phyloP scores from a whole-genome alignment of 2,329 filamentous ascomycete genomes.

The Aaosphaeria pasadenensis region DNA sequence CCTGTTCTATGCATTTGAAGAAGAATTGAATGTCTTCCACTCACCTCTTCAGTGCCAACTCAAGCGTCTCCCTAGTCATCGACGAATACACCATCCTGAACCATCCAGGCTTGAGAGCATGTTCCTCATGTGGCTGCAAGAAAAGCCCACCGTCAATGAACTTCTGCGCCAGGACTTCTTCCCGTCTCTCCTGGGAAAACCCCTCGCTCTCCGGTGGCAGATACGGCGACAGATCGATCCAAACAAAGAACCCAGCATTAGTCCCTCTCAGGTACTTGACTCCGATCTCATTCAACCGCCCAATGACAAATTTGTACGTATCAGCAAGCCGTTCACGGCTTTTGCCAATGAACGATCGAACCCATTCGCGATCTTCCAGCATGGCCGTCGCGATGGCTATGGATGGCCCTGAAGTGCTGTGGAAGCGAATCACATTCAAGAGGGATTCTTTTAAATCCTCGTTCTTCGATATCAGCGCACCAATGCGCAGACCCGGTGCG shows the following conservation, averaged over 20 bases:
- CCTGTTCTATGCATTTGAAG: not conserved
- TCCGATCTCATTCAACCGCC: slow-evolving; percentile 39
- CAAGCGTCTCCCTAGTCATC: slow-evolving; percentile 27
- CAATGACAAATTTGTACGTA: slow-evolving; percentile 39
- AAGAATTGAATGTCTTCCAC: not conserved
- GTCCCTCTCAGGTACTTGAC: slow-evolving; percentile 47
- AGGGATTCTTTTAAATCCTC: slow-evolving; percentile 14
- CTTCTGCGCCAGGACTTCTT: slow-evolving; percentile 23
- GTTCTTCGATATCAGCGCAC: slow-evolving; percentile 15
- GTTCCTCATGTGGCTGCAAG: slow-evolving; percentile 23
- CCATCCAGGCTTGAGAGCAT: slow-evolving; percentile 40
- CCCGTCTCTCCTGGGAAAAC: slow-evolving; percentile 13
- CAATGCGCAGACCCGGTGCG: slow-evolving; percentile 46
- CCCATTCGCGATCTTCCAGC: slow-evolving; percentile 18
- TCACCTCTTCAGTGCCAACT: slow-evolving; percentile 30
- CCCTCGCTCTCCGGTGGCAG: slow-evolving; percentile 11
- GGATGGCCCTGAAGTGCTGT: slow-evolving; percentile 13
- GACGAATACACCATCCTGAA: slow-evolving; percentile 44
- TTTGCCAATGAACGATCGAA: slow-evolving; percentile 44
- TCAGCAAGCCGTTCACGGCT: slow-evolving; percentile 43
- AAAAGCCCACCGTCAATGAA: slow-evolving; percentile 14
- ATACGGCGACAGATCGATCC: slow-evolving; percentile 44
- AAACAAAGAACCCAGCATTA: slow-evolving; percentile 59
- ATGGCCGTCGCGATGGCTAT: slow-evolving; percentile 15
- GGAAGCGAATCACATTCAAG: slow-evolving; percentile 35